Base-by-base conservation (phyloP, 208 protist species). In the Trypanosoma platydactyli region DNA sequence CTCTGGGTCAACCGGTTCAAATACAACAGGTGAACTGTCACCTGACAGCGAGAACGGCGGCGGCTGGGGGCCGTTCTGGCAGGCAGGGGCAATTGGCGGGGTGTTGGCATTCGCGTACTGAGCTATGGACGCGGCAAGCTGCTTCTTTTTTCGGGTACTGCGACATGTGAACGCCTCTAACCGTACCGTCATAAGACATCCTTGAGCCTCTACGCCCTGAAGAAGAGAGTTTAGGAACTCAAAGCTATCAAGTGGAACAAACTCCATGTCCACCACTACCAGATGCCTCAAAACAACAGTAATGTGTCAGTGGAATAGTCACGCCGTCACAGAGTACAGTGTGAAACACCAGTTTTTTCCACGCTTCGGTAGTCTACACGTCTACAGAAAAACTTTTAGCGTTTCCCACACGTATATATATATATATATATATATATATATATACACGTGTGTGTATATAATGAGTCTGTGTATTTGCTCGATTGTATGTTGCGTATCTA, bases 151-250 rank as follows among this genome's bases (percentile, higher is more conserved):
- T 13, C 80, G 73, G 0, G 87, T 93, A 56, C 87, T 77, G 1
- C 87, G 81, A 45, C 87, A 93, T 12, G 87, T 93, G 74, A 83
- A 93, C 15, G 87, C 87, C 66, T 88, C 81, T 9, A 89, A 54
- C 1, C 81, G 78, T 25, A 93, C 44, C 1, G 83, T 93, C 50
- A 89, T 73, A 53, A 80, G 61, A 70, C 76, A 84, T 1, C 83
- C 87, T 59, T 87, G 80, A 22, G 80, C 81, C 77, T 93, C 81
- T 42, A 93, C 84, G 5, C 64, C 69, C 11, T 86, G 66, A 3
- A 89, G 72, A 30, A 93, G 73, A n/a, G 81, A 86, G 67, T 93
- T 93, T 25, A 93, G 79, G n/a, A 72, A 64, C 52, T 88, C 81
- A 71, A 93, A 90, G 61, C 76, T 78, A 22, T 76, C 64, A 16